Percentiles rank a stretch among this genome's conserved stretches.
Conservation (phyloP, 1,139 yeast genomes). For the Eremothecium gossypii region DNA sequence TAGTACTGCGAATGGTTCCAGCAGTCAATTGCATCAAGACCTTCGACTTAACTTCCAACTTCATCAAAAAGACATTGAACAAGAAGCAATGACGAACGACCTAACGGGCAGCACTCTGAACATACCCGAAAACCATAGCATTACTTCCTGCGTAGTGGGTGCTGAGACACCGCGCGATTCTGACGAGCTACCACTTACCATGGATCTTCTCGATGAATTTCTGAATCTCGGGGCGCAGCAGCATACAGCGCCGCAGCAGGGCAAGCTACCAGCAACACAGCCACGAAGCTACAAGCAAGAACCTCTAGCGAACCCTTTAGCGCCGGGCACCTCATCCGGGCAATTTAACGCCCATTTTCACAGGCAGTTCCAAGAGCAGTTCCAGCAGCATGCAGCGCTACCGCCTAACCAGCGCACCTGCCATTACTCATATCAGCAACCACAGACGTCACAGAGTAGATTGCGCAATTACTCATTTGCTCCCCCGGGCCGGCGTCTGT, state of each 20-base stretch:
- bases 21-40: too few species aligned
- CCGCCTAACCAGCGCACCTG: background rate
- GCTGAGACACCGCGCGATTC: constrained; percentile 6
- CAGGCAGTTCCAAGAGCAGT: background rate
- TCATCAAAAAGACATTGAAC: constrained; percentile 5
- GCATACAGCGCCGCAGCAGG: constrained; percentile 5
- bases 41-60: constrained; percentile 5
- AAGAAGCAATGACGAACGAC: constrained; percentile 8
- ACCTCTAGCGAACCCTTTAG: background rate
- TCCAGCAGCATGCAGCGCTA: background rate
- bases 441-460: background rate
- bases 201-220: constrained; percentile 14
- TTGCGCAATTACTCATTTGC: background rate
- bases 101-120: constrained; percentile 13
- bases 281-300: background rate
- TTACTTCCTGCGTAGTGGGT: background rate
- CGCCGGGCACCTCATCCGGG: background rate
- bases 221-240: constrained; percentile 11
- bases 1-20: too few species aligned
- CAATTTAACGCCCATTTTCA: background rate
- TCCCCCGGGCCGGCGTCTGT: constrained; percentile 12
- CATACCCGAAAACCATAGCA: background rate
- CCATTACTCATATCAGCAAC: background rate
- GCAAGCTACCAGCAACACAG: constrained; percentile 6
- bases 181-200: constrained; percentile 8